Evolutionary conservation across 192 early-diverging fungal species (phyloP), one percentile per base, ranked within the genome.

Genomic region (Coemansia sp.): DNA sequence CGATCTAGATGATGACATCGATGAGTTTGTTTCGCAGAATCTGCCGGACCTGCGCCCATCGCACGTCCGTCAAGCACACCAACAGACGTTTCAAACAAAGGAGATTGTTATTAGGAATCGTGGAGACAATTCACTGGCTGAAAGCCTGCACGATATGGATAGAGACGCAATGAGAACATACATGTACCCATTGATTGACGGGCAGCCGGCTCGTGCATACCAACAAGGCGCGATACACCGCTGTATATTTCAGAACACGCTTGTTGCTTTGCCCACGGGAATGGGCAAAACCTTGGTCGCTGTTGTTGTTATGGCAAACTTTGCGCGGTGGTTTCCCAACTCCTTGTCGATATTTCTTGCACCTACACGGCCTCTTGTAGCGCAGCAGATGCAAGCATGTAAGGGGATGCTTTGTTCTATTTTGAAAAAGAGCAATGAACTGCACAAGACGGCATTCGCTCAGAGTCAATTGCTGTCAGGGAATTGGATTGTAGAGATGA

Each of bases 261-360:
- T 98, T 12, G 94, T 96, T 5, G 88, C 92, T 7, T 79, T 96
- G 37, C 90, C 90, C 0, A 93, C 90, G 0, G 94, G 94, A 53
- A 85, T 96, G 60, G 96, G 96, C 53, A 98, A 98, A 76, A 98
- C 96, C 1, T 88, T 98, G 67, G 94, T 98, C 72, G 96, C 96
- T 0, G 94, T 94, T 6, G 96, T 98, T 0, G 91, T 96, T 1
- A 96, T 98, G 92, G 89, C 83, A 45, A 96, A 96, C 69, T 89
- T 89, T 71, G 91, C 86, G 61, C 89, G 92, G 15, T 98, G 96
- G 96, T 98, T 98, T 71, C 93, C 95, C 7, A 75, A 90, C 57
- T 85, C 87, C 5, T 88, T 92, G 52, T 88, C 94, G 23, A 79
- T 98, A 11, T 98, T 96, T 65, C 90, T 95, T 86, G 96, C 94